Evolutionary conservation across 305 asterid species (phyloP).

Genomic region (Fraxinus latifolia): DNA sequence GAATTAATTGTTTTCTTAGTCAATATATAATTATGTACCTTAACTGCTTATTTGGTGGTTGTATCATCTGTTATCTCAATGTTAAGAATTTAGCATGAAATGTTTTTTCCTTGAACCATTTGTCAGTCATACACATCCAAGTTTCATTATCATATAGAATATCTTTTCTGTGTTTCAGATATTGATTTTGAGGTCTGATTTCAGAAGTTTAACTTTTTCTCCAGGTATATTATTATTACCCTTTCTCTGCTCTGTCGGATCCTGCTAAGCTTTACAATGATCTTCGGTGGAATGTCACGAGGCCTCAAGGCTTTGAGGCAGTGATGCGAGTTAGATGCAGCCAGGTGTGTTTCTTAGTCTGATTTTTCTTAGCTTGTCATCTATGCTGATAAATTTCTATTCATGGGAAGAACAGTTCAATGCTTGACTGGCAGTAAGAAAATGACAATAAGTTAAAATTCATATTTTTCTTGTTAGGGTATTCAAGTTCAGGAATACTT

Average conservation of each 20-base stretch:
- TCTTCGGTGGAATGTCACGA: conserved; percentile 96
- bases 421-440: conserved; percentile 2
- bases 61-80: conserved; percentile 2
- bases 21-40: conserved; percentile 12
- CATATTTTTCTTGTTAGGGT: conserved; percentile 51
- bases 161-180: conserved; percentile 6
- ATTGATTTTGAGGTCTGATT: conserved; percentile 25
- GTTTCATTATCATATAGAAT: neutral
- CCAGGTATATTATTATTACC: conserved; percentile 89
- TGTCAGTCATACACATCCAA: neutral
- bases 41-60: conserved; percentile 5
- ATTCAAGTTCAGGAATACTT: conserved; percentile 92
- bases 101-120: neutral
- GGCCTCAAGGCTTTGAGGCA: conserved; percentile 99
- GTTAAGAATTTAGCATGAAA: neutral
- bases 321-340: conserved; percentile 99
- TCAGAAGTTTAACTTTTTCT: conserved; percentile 23
- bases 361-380: conserved; percentile 16
- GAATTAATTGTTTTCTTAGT: conserved; percentile 15
- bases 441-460: neutral
- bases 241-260: conserved; percentile 93
- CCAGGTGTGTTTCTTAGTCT: conserved; percentile 54
- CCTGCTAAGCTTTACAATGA: conserved; percentile 93
- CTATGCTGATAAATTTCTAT: conserved; percentile 11
- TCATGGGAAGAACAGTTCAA: conserved; percentile 6